Evolutionary conservation across 192 early-diverging fungal species (phyloP).

Genomic region (Dissophora ornata): DNA sequence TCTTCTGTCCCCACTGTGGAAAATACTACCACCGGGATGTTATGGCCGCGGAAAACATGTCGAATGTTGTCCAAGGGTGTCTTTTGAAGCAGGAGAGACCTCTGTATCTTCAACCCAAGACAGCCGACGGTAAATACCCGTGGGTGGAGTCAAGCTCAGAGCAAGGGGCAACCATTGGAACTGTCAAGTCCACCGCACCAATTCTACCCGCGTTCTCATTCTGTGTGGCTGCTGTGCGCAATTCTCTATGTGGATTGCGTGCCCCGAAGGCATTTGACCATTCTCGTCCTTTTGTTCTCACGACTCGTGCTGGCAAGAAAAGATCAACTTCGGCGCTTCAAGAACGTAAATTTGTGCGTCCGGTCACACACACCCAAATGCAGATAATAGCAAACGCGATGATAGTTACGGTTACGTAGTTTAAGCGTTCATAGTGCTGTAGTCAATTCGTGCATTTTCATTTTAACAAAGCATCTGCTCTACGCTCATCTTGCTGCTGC

Average conservation of each 20-base stretch:
- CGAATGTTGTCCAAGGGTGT: neutral
- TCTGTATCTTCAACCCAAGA: constrained; percentile 18
- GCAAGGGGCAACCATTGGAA: neutral
- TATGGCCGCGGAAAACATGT: constrained; percentile 15
- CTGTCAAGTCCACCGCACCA: neutral
- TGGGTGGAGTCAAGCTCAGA: constrained; percentile 6
- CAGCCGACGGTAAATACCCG: constrained; percentile 16
- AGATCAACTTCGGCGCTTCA: neutral
- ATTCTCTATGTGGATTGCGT: too few species aligned
- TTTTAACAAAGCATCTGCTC: constrained; percentile 4
- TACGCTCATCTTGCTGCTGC: constrained; percentile 19
- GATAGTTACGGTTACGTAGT: too few species aligned
- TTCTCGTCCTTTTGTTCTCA: too few species aligned
- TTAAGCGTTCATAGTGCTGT: too few species aligned
- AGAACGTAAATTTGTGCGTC: too few species aligned
- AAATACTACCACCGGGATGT: constrained; percentile 1
- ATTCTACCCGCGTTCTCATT: neutral
- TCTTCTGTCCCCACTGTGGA: constrained; percentile 5
- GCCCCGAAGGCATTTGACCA: too few species aligned
- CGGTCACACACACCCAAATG: too few species aligned
- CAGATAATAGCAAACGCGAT: too few species aligned
- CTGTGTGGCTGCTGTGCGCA: too few species aligned
- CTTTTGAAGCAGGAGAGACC: constrained; percentile 13
- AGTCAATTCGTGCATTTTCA: too few species aligned
- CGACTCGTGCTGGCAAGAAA: neutral